Conservation (phyloP, 139 green algal genomes). For the Chlorella sp. region DNA sequence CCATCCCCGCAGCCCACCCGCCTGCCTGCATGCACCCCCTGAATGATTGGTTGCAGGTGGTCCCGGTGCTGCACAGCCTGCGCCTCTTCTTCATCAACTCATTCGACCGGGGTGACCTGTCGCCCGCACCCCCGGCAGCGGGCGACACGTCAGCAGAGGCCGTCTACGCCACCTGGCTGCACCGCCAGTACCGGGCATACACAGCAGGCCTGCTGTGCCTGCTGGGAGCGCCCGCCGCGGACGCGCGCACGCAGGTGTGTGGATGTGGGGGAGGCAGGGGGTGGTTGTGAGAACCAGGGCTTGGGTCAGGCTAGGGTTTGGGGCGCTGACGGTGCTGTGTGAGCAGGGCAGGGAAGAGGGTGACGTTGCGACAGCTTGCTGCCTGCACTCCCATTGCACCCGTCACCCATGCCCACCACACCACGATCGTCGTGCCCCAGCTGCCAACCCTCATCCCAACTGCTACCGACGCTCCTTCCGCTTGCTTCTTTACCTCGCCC, state of each 20-base stretch:
- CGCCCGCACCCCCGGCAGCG: background rate
- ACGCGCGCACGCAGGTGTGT: constrained; percentile 9
- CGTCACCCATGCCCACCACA: no score
- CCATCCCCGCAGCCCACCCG: no score
- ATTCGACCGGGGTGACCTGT: constrained; percentile 31
- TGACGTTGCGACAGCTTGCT: background rate
- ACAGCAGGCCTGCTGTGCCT: constrained; percentile 13
- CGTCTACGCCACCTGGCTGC: constrained; percentile 38
- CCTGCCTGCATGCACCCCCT: background rate
- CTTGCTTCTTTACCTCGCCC: no score
- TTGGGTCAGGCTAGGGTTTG: no score
- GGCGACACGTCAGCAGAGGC: background rate
- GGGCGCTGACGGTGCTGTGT: background rate
- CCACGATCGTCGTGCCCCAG: no score
- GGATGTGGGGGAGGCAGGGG: background rate
- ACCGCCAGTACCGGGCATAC: constrained; percentile 34
- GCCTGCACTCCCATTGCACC: background rate
- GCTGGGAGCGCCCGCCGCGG: background rate
- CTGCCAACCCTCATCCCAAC: no score
- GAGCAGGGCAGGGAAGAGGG: no score
- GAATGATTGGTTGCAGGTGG: background rate
- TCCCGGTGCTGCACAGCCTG: constrained; percentile 23
- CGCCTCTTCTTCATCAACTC: constrained; percentile 37
- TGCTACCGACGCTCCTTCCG: no score
- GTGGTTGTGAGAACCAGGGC: background rate